Evolutionary conservation across 257 asterid genomes (phyloP).

Genomic region (Craterostigma plantagineum): DNA sequence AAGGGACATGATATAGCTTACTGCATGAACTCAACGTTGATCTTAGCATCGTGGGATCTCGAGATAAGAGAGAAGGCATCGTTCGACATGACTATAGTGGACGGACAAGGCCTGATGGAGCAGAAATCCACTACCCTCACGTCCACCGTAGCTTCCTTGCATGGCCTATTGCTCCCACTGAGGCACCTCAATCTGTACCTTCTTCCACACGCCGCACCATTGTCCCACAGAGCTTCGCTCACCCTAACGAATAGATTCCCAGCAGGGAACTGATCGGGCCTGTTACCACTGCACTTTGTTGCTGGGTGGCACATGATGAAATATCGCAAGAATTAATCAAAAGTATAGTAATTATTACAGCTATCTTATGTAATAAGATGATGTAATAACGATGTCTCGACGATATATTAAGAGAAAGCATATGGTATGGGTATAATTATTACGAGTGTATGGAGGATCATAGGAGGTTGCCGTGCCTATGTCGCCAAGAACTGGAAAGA

Average conservation of each 20-base stretch:
- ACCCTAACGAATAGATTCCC: constrained; percentile 30
- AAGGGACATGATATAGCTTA: neutral
- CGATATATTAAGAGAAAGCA: too few relatives aligned
- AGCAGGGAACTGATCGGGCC: constrained; percentile 7
- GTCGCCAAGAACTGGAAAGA: constrained; percentile 20
- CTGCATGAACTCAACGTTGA: constrained; percentile 19
- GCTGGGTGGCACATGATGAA: neutral
- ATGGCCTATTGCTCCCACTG: constrained; percentile 25
- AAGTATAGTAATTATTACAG: too few relatives aligned
- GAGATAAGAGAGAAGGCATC: constrained; percentile 27
- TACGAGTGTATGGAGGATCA: constrained; percentile 54
- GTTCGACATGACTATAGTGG: constrained; percentile 23
- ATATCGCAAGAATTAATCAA: too few relatives aligned
- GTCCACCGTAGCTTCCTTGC: constrained; percentile 16
- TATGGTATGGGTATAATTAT: too few relatives aligned
- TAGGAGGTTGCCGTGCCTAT: constrained; percentile 60
- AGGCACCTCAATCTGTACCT: constrained; percentile 29
- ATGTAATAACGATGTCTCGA: too few relatives aligned
- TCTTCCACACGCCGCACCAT: constrained; percentile 25
- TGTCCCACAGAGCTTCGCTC: constrained; percentile 37
- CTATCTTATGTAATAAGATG: too few relatives aligned
- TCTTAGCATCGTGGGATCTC: constrained; percentile 11
- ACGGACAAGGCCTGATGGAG: constrained; percentile 18
- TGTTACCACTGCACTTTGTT: constrained; percentile 32
- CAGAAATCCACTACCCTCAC: constrained; percentile 24